Percentiles rank a stretch among this genome's conserved stretches.
Evolutionary conservation across 78 protist genomes (phyloP).

Genomic region (Pigoraptor vietnamica): DNA sequence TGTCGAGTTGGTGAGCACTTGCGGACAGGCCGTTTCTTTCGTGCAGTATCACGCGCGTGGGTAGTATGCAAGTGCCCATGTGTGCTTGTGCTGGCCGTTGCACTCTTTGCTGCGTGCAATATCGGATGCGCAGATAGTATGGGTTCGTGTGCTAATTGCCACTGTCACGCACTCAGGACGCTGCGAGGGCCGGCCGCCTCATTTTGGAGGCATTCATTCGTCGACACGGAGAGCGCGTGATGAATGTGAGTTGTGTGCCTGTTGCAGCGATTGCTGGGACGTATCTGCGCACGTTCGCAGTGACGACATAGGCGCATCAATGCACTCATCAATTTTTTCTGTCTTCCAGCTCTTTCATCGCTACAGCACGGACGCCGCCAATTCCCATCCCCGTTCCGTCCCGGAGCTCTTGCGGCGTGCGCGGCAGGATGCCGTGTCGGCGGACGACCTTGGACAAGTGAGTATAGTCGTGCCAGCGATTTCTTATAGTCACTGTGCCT

Average conservation of each 20-base stretch:
- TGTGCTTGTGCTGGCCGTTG: too few relatives aligned
- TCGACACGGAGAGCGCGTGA: not conserved
- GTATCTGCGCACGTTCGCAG: not conserved
- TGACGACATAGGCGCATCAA: too few relatives aligned
- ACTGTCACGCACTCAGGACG: not conserved
- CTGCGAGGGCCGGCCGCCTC: not conserved
- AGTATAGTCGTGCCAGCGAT: not conserved
- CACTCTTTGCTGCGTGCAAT: too few relatives aligned
- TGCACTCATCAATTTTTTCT: too few relatives aligned
- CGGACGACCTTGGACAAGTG: not conserved
- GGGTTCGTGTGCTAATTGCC: too few relatives aligned
- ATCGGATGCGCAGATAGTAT: too few relatives aligned
- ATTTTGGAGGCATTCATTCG: not conserved
- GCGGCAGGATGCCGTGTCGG: not conserved
- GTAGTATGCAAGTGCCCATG: too few relatives aligned
- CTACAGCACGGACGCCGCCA: too few relatives aligned
- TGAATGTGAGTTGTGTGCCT: not conserved
- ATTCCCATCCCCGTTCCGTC: not conserved
- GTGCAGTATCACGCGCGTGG: too few relatives aligned
- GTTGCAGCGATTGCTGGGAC: not conserved
- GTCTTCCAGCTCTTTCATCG: too few relatives aligned
- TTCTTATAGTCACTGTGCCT: too few relatives aligned
- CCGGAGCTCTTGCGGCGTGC: not conserved
- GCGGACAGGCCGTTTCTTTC: too few relatives aligned
- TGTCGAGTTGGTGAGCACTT: not conserved